These are phyloP conservation scores for Xylaria multiplex DNA, from an alignment of 2,329 filamentous ascomycete genomes.

Conservation along the genomic window DNA sequence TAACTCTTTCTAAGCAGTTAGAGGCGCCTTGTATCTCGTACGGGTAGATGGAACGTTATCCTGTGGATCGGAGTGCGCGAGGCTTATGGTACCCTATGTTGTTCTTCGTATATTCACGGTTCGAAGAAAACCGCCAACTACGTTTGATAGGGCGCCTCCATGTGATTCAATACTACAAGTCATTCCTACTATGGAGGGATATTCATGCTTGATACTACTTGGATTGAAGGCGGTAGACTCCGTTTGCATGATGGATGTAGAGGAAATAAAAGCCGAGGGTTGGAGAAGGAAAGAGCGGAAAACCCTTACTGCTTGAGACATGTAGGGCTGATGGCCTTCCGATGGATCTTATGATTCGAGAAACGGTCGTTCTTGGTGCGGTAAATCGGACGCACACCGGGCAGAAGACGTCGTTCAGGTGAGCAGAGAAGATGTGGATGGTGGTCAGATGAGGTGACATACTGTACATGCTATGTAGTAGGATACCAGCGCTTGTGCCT, in stretches of 20 bases:
- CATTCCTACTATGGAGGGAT: background rate
- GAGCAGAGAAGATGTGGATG: conserved; percentile 28
- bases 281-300: conserved; percentile 6
- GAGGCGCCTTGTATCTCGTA: conserved; percentile 1
- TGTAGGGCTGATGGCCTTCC: conserved; percentile 29
- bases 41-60: conserved; percentile 1
- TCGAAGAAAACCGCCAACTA: background rate
- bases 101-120: background rate
- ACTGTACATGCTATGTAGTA: background rate
- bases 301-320: conserved; percentile 13
- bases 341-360: conserved; percentile 33
- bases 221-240: conserved; percentile 17
- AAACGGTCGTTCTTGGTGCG: conserved; percentile 12
- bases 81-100: background rate
- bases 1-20: background rate
- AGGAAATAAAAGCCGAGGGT: conserved; percentile 23
- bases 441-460: conserved; percentile 37
- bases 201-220: background rate
- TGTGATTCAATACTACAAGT: background rate
- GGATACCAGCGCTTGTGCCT: conserved; percentile 35
- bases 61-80: background rate
- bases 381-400: conserved; percentile 18
- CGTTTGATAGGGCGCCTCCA: background rate
- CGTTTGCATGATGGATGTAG: background rate
- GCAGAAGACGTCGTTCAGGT: conserved; percentile 29